Conservation (phyloP, 352 stramenopile genomes). For the Globisporangium lucens region DNA sequence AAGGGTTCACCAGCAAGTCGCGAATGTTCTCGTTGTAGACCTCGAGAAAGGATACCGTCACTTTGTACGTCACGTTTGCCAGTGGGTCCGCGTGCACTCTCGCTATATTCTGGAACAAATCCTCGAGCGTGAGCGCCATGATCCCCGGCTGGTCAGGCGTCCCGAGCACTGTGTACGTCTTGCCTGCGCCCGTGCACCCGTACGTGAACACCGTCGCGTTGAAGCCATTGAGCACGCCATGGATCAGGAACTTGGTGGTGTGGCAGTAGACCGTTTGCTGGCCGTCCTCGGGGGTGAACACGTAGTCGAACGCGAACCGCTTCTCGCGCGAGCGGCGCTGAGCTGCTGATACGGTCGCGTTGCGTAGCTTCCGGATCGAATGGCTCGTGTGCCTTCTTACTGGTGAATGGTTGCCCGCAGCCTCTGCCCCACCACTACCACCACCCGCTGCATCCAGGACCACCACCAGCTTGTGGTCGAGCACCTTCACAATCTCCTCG, state of each 20-base stretch:
- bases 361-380: conserved; percentile 32
- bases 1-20: conserved; percentile 62
- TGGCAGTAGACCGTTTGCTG: conserved; percentile 84
- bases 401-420: not conserved
- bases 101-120: conserved; percentile 79
- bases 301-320: conserved; percentile 89
- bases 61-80: conserved; percentile 45
- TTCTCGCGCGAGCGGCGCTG: conserved; percentile 58
- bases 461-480: conserved; percentile 84
- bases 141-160: conserved; percentile 80
- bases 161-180: conserved; percentile 92
- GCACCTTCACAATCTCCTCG: conserved; percentile 76
- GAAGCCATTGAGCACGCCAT: conserved; percentile 85
- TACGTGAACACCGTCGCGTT: conserved; percentile 93
- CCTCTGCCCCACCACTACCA: not conserved
- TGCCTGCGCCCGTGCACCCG: conserved; percentile 86
- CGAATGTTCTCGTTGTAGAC: conserved; percentile 95
- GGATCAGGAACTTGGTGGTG: conserved; percentile 87
- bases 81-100: conserved; percentile 29
- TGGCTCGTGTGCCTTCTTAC: conserved; percentile 25
- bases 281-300: conserved; percentile 64
- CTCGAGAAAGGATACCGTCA: conserved; percentile 87
- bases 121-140: conserved; percentile 84
- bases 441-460: conserved; percentile 56
- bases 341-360: conserved; percentile 26